Conservation (phyloP, 148 eudicot genomes). For the Camellia sinensis region DNA sequence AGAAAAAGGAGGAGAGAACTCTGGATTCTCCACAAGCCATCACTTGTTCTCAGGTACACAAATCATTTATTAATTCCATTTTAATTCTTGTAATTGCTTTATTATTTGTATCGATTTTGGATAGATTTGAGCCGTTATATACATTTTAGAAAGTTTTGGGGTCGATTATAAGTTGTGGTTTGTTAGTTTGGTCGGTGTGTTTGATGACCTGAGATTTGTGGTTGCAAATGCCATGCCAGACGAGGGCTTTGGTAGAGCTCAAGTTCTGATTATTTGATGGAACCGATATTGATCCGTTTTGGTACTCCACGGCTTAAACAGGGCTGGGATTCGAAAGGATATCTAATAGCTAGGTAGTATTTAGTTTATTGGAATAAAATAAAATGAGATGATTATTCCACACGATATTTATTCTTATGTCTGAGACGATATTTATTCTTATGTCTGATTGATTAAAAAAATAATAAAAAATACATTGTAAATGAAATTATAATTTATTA, state of each 20-base stretch:
- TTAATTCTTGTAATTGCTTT: background rate
- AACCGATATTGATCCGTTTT: constrained; percentile 72
- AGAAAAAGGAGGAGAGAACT: background rate
- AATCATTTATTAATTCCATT: background rate
- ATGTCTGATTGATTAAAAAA: too few relatives aligned
- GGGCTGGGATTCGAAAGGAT: too few relatives aligned
- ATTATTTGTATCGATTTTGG: background rate
- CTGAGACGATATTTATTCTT: too few relatives aligned
- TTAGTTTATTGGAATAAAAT: too few relatives aligned
- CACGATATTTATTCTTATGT: too few relatives aligned
- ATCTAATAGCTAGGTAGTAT: too few relatives aligned
- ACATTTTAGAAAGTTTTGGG: background rate
- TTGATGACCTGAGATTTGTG: background rate
- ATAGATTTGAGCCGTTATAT: background rate
- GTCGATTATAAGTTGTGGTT: background rate
- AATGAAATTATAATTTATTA: too few relatives aligned
- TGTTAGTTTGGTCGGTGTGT: background rate
- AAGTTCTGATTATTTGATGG: constrained; percentile 77
- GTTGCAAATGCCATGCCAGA: constrained; percentile 77
- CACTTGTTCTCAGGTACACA: background rate
- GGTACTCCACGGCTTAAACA: constrained; percentile 51
- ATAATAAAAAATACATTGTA: too few relatives aligned
- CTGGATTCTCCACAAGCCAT: background rate
- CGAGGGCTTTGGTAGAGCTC: constrained; percentile 63
- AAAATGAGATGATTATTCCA: too few relatives aligned